Conservation (phyloP, 495 filamentous ascomycete species). For the Penicillium goetzii region DNA sequence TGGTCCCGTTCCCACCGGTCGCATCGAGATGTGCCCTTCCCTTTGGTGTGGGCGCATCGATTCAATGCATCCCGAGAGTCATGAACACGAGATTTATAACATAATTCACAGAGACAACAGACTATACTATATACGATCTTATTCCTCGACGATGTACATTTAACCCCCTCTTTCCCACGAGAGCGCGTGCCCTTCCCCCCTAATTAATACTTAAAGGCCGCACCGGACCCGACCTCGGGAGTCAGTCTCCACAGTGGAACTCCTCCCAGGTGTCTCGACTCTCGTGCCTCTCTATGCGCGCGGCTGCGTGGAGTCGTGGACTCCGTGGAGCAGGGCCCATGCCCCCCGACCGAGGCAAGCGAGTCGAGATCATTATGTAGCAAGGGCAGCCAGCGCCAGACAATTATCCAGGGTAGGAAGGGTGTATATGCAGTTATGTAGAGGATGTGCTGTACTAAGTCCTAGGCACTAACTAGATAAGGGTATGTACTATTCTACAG, state of each 20-base stretch:
- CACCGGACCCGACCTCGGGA: too few relatives aligned
- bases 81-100: too few relatives aligned
- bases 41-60: too few relatives aligned
- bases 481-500: too few relatives aligned
- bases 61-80: too few relatives aligned
- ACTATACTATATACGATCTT: too few relatives aligned
- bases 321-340: constrained; percentile 12
- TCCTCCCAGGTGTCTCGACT: background rate
- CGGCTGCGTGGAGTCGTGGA: constrained; percentile 27
- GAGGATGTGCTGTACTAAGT: background rate
- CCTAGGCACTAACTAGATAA: background rate
- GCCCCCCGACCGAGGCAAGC: background rate
- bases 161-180: background rate
- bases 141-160: too few relatives aligned
- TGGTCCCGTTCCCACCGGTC: background rate
- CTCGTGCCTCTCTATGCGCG: constrained; percentile 26
- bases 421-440: background rate
- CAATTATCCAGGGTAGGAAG: background rate
- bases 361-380: background rate
- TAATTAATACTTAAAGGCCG: background rate
- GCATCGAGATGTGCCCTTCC: too few relatives aligned
- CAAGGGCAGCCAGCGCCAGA: background rate
- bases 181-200: too few relatives aligned
- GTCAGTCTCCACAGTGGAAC: constrained; percentile 28
- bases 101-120: too few relatives aligned